Evolutionary conservation across 257 asterid species (phyloP).

Genomic region (Rauvolfia tetraphylla): DNA sequence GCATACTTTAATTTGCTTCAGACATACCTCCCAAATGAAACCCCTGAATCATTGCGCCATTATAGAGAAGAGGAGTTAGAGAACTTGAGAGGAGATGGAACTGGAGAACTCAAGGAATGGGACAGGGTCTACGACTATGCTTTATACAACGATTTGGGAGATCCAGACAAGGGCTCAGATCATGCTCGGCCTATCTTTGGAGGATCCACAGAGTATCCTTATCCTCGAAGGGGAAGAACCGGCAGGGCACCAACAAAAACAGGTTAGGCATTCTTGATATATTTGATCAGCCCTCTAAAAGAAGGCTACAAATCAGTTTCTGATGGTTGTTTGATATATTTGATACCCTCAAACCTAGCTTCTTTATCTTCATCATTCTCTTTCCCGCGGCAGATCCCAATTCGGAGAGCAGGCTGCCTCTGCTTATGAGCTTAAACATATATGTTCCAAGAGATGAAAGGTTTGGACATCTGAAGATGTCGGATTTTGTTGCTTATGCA

Average conservation of each 20-base stretch:
- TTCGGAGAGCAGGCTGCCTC: slow-evolving; percentile 51
- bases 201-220: slow-evolving; percentile 28
- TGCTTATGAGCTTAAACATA: slow-evolving; percentile 45
- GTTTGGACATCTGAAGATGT: slow-evolving; percentile 68
- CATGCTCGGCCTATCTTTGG: slow-evolving; percentile 31
- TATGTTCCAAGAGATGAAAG: slow-evolving; percentile 83
- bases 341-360: background rate
- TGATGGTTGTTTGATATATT: background rate
- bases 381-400: slow-evolving; percentile 44
- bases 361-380: background rate
- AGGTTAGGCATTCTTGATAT: slow-evolving; percentile 25
- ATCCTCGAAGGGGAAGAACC: slow-evolving; percentile 79
- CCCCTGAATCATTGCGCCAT: slow-evolving; percentile 25
- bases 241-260: slow-evolving; percentile 51
- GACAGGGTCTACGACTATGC: slow-evolving; percentile 44
- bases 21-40: slow-evolving; percentile 39
- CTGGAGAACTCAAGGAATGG: too few relatives aligned
- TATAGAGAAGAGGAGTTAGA: slow-evolving; percentile 33
- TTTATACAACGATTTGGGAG: slow-evolving; percentile 40
- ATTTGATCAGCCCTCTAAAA: background rate
- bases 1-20: slow-evolving; percentile 5
- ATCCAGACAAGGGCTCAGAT: slow-evolving; percentile 25
- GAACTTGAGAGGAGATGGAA: slow-evolving; percentile 35
- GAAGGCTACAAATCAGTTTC: background rate
- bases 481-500: slow-evolving; percentile 64